Evolutionary conservation across 2,329 filamentous ascomycete genomes (phyloP), one percentile per base, ranked within the genome.

Genomic region (Monosporascus sp.): DNA sequence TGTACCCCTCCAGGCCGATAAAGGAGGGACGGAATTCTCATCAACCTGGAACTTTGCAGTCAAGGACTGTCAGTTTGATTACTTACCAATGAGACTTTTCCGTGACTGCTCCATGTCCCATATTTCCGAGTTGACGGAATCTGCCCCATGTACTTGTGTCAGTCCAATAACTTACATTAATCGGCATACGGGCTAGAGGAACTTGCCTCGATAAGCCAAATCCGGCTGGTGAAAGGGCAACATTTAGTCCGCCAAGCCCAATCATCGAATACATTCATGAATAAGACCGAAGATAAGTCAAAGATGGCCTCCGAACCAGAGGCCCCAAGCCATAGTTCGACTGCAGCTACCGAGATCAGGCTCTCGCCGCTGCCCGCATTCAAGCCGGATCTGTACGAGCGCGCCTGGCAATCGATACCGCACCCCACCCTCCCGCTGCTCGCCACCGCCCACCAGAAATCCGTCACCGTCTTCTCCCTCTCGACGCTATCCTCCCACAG

Each of bases 381-480:
- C 65, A 74, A 75, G 49, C 81, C 78, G 37, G 77, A 83, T 60
- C 76, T 86, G 46, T 78, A 80, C 64, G 78, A 85, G 60, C 89
- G 94, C 62, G 86, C 90, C 63, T 99, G 94, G 94, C 83, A 85
- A 58, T 90, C 89, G 20, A 76, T 85, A 53, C 89, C 92, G 1
- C 94, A 99, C 67, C 91, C 93, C 2, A 87, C 85, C 27, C 85
- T 94, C 20, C 93, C 94, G 3, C 82, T 97, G 55, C 78, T 97
- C 63, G 94, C 93, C 53, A 97, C 93, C 18, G 86, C 90, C 56
- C 90, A 92, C 72, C 85, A 89, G 54, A 96, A 94, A 67, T 86
- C 86, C 38, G 89, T 94, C 52, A 92, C 90, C 56, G 81, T 99
- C 64, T 97, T 95, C 78, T 96, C 89, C 48, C 84, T 97, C 48